These are phyloP conservation scores for Penicillium steckii DNA, from an alignment of 495 filamentous ascomycete genomes.

Conservation along the genomic window DNA sequence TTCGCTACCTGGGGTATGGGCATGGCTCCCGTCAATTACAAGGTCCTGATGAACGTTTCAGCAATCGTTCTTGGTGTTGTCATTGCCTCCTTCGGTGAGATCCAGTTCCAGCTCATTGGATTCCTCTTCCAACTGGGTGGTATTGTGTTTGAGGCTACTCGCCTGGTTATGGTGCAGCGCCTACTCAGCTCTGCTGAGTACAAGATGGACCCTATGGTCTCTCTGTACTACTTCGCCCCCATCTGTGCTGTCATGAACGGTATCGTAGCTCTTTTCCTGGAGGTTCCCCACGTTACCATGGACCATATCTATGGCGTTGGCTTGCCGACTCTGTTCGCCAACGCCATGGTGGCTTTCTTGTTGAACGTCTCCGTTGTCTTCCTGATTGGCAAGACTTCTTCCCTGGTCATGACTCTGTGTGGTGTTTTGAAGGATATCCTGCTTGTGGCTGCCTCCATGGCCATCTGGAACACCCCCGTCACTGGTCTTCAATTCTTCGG, in stretches of 20 bases:
- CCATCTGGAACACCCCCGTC: conserved; percentile 85
- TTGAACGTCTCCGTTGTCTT: conserved; percentile 94
- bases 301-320: conserved; percentile 74
- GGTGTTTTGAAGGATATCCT: conserved; percentile 99
- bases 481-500: conserved; percentile 86
- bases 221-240: conserved; percentile 94
- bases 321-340: conserved; percentile 69
- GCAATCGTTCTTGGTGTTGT: conserved; percentile 88
- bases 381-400: conserved; percentile 96
- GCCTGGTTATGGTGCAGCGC: conserved; percentile 87
- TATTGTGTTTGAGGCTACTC: conserved; percentile 85
- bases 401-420: conserved; percentile 93
- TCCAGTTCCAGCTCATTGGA: conserved; percentile 83
- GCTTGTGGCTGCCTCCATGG: conserved; percentile 83
- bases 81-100: conserved; percentile 88
- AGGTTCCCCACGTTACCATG: conserved; percentile 69
- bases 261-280: conserved; percentile 72
- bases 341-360: conserved; percentile 80
- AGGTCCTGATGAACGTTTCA: conserved; percentile 79
- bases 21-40: conserved; percentile 72
- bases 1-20: conserved; percentile 81
- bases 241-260: conserved; percentile 91
- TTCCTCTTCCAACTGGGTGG: conserved; percentile 84
- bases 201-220: conserved; percentile 97
- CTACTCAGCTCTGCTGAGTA: conserved; percentile 85